Evolutionary conservation across 1,284 basidiomycete species (phyloP).

Genomic region (Cerrena zonata): DNA sequence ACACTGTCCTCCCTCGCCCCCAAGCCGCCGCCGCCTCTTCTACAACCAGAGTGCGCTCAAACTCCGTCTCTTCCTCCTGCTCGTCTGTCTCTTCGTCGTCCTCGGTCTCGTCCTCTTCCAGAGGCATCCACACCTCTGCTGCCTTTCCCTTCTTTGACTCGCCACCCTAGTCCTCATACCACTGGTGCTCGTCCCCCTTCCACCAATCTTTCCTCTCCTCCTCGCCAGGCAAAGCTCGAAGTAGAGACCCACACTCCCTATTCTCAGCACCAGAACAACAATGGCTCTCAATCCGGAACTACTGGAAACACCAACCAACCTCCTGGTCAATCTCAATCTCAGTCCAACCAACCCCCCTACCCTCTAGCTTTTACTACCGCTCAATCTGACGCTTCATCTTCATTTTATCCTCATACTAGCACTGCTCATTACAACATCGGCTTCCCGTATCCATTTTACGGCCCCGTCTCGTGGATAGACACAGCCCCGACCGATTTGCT

Average conservation of each 20-base stretch:
- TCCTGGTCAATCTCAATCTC: slow-evolving; percentile 23
- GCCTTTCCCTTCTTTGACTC: slow-evolving; percentile 47
- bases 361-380: slow-evolving; percentile 44
- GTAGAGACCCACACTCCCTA: slow-evolving; percentile 31
- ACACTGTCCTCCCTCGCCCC: slow-evolving; percentile 40
- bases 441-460: slow-evolving; percentile 36
- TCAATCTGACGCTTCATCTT: slow-evolving; percentile 29
- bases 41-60: slow-evolving; percentile 40
- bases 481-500: slow-evolving; percentile 23
- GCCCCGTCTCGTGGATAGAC: slow-evolving; percentile 27
- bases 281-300: background rate
- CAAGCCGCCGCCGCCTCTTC: slow-evolving; percentile 20
- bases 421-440: slow-evolving; percentile 32
- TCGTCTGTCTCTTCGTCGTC: slow-evolving; percentile 21
- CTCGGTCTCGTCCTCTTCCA: slow-evolving; percentile 33
- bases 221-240: slow-evolving; percentile 41
- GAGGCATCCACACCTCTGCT: slow-evolving; percentile 36
- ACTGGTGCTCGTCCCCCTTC: slow-evolving; percentile 34
- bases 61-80: slow-evolving; percentile 36
- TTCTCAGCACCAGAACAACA: slow-evolving; percentile 15
- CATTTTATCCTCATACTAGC: slow-evolving; percentile 15
- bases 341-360: slow-evolving; percentile 25
- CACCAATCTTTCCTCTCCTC: slow-evolving; percentile 36
- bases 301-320: background rate
- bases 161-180: slow-evolving; percentile 33